Evolutionary conservation across 164 flowering plant genomes (phyloP).

Genomic region (Sextonia rubra): DNA sequence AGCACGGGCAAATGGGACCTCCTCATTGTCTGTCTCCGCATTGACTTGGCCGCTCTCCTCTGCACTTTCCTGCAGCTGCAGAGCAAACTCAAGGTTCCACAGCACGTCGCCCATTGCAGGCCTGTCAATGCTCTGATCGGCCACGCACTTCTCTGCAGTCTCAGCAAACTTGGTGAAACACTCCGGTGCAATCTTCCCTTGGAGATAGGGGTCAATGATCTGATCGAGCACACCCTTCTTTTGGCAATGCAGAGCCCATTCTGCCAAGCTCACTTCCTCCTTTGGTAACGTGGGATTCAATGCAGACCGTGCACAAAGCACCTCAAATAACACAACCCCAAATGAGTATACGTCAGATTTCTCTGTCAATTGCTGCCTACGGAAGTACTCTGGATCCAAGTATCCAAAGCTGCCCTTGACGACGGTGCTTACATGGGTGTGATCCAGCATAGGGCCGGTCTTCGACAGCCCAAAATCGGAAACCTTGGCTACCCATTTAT

Average conservation of each 20-base stretch:
- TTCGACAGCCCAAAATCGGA: slow-evolving; percentile 52
- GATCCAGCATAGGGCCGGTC: slow-evolving; percentile 35
- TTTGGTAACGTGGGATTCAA: slow-evolving; percentile 22
- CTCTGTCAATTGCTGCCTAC: slow-evolving; percentile 39
- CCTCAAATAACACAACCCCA: slow-evolving; percentile 47
- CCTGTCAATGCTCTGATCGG: slow-evolving; percentile 37
- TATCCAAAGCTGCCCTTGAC: slow-evolving; percentile 56
- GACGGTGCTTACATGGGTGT: slow-evolving; percentile 42
- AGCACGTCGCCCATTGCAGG: slow-evolving; percentile 46
- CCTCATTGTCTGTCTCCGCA: slow-evolving; percentile 14
- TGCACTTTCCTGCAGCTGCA: slow-evolving; percentile 39
- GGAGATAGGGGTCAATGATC: slow-evolving; percentile 35
- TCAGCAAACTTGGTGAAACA: slow-evolving; percentile 38
- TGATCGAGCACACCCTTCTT: slow-evolving; percentile 36
- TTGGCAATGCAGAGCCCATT: slow-evolving; percentile 37
- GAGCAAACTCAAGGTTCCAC: slow-evolving; percentile 46
- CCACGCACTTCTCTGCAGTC: slow-evolving; percentile 36
- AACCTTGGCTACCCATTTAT: slow-evolving; percentile 51
- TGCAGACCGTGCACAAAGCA: slow-evolving; percentile 38
- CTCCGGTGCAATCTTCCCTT: slow-evolving; percentile 35
- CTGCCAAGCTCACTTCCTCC: slow-evolving; percentile 39
- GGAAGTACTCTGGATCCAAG: slow-evolving; percentile 50
- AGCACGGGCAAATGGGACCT: slow-evolving; percentile 9
- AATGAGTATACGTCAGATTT: slow-evolving; percentile 53
- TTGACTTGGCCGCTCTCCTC: slow-evolving; percentile 21